These are phyloP conservation scores for Neoscytalidium dimidiatum DNA, from an alignment of 2,329 filamentous ascomycete genomes.

Conservation along the genomic window DNA sequence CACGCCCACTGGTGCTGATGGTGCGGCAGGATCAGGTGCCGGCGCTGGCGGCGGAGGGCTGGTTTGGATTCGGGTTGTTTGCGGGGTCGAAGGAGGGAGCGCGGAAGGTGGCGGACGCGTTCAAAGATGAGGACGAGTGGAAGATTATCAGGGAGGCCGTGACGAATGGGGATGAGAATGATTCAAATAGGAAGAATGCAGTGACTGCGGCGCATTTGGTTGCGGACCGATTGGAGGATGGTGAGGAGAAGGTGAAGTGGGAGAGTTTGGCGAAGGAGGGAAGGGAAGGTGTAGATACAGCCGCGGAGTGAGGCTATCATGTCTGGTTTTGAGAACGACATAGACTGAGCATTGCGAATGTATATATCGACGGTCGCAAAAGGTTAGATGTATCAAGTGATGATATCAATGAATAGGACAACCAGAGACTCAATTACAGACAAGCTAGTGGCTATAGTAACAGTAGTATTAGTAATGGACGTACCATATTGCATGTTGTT, in stretches of 20 bases:
- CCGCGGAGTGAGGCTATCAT: background rate
- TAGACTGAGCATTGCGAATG: no score
- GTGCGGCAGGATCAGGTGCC: conserved; percentile 16
- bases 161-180: background rate
- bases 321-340: no score
- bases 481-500: no score
- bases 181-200: background rate
- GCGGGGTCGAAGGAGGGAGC: conserved; percentile 7
- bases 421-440: no score
- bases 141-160: background rate
- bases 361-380: background rate
- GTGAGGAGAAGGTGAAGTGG: background rate
- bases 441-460: no score
- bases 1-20: conserved; percentile 14
- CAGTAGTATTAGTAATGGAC: no score
- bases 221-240: background rate
- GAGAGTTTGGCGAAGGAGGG: background rate
- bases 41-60: conserved; percentile 11
- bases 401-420: no score
- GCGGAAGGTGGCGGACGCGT: background rate
- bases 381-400: background rate
- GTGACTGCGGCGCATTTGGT: background rate
- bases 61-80: conserved; percentile 18
- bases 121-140: conserved; percentile 10
- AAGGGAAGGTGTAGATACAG: background rate